These are phyloP conservation scores for Tetrapyrgos nigripes DNA, from an alignment of 1,284 basidiomycete genomes.

Conservation along the genomic window DNA sequence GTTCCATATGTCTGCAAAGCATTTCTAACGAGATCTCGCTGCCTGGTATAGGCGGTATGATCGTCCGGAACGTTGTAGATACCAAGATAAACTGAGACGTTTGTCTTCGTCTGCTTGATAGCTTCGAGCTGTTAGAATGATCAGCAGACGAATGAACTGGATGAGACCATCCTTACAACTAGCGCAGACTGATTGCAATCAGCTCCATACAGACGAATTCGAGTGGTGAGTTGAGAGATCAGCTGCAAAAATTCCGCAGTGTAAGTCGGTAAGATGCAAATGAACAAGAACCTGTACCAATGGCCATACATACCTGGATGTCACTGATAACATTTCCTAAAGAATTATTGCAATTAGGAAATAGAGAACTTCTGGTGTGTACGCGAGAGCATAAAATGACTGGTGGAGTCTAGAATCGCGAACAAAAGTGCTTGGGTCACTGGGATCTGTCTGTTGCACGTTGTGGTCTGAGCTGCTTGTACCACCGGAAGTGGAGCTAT, in stretches of 20 bases:
- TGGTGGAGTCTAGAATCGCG: constrained; percentile 65
- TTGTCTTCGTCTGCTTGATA: constrained; percentile 87
- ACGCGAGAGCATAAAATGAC: constrained; percentile 68
- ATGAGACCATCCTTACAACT: constrained; percentile 18
- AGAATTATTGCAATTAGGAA: constrained; percentile 53
- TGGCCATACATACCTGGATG: constrained; percentile 43
- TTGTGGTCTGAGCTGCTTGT: constrained; percentile 23
- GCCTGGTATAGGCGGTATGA: constrained; percentile 72
- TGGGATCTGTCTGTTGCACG: constrained; percentile 41
- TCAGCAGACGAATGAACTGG: not conserved
- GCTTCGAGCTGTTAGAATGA: constrained; percentile 64
- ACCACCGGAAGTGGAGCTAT: constrained; percentile 20
- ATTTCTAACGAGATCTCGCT: constrained; percentile 69
- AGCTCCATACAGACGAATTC: constrained; percentile 23
- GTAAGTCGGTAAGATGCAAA: not conserved
- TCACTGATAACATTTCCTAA: constrained; percentile 52
- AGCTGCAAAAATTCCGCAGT: constrained; percentile 34
- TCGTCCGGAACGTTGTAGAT: constrained; percentile 75
- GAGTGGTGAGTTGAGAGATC: constrained; percentile 48
- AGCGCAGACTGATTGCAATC: constrained; percentile 28
- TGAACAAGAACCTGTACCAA: not conserved
- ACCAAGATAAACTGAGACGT: constrained; percentile 88
- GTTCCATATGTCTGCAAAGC: constrained; percentile 81
- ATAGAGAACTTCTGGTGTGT: constrained; percentile 64
- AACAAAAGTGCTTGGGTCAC: constrained; percentile 67